Evolutionary conservation across 2,329 filamentous ascomycete species (phyloP), one percentile per base, ranked within the genome.

Genomic region (Diaporthe sp.): DNA sequence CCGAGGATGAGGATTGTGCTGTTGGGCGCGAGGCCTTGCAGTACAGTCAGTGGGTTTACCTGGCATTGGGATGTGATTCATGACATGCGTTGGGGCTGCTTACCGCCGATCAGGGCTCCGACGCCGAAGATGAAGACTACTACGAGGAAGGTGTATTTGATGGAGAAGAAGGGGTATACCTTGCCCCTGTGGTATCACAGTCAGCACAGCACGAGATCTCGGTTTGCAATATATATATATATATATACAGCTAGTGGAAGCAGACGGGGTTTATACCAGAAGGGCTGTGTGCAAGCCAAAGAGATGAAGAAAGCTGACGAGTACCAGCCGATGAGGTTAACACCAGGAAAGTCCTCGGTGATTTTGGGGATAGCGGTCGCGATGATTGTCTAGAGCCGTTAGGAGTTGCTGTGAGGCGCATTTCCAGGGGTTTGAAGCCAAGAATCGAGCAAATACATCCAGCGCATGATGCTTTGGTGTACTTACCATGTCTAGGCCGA

Each of bases 51-150:
- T 44, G 12, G 58, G 13, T 62, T 10, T 10, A 1, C 37, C 37
- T 12, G 28, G 37, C n/a, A 44, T 15, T 6, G 37, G 1, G n/a
- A 28, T 3, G 1, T 28, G 22, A 19, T 0, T 2, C 12, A 9
- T 6, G 44, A 22, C 7, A 4, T 25, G 31, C 0, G 28, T 25
- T 37, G 31, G 31, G 28, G 19, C 22, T 53, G 44, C 62, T 49
- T 37, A 68, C 86, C 73, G 69, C 87, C 87, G 28, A 88, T 81
- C 4, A 87, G 73, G 6, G 81, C 84, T 4, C 87, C 86, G 0
- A 86, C 72, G 75, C 87, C 86, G 57, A 89, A 86, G 9, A 87
- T 78, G 9, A 81, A 75, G 8, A 88, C 78, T 0, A 79, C 78
- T 4, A 55, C 49, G 2, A 88, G 79, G 34, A 61, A 73, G 39